Base-by-base conservation (phyloP, 2,329 filamentous ascomycete species). In the Trematosphaeria pertusa region DNA sequence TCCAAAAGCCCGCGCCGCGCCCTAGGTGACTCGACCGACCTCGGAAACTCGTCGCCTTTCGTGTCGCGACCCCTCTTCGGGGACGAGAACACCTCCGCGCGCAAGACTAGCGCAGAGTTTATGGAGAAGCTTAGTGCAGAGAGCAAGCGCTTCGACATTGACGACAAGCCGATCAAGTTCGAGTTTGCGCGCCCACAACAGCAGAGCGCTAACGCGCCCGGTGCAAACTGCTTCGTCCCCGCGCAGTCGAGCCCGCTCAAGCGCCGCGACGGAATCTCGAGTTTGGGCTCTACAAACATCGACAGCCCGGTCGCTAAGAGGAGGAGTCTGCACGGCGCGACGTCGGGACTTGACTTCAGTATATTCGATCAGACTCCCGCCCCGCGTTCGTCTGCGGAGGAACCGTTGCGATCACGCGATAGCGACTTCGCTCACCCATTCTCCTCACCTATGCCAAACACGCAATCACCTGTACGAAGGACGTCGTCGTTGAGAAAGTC, bases 251-350 rank as follows among this genome's bases (percentile, higher is more conserved):
- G 93, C 67, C 92, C 93, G 4, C 76, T 97, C 59, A 97, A 97
- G 80, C 86, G 94, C 61, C 93, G 88, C 65, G 93, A 97, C 75
- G 87, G 89, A 33, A 87, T 87, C 40, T 93, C 96, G 88, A 91
- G 90, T 63, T 76, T 95, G 37, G 92, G 96, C 62, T 87, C 89
- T 54, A 80, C 85, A 20, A 87, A 82, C 60, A 79, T 88, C 45
- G 89, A 89, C 58, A 97, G 89, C 64, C 93, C 94, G 0, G 89
- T 93, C 49, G 89, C 92, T 36, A 97, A 97, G 78, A 84, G 94
- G 56, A 85, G 94, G 63, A 97, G 92, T 73, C 74, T 96, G 59
- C 90, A 96, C 69, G 87, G 87, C 38, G 82, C 86, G 33, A 79
- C 86, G n/a, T 78, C 87, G 52, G 79, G 80, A 35, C 70, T 77